Conservation (phyloP, 139 green algal species). For the Micractinium sp. region DNA sequence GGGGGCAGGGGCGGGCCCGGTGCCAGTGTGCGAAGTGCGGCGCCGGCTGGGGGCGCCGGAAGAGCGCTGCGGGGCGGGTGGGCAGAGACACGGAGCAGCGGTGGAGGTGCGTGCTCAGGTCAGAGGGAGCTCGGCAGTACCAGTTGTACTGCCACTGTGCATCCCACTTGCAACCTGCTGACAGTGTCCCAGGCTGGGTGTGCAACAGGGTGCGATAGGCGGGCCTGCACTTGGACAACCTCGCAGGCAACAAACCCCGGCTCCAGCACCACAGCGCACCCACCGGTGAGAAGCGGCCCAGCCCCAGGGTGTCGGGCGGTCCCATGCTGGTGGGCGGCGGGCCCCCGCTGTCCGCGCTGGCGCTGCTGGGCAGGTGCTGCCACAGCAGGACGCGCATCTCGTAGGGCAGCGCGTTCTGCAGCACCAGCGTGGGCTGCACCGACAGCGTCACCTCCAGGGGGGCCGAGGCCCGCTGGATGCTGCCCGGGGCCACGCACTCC, state of each 20-base stretch:
- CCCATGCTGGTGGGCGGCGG: background rate
- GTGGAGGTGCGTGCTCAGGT: too few species aligned
- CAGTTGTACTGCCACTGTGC: too few species aligned
- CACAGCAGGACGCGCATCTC: conserved; percentile 65
- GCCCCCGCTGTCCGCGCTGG: background rate
- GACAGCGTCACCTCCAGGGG: conserved; percentile 76
- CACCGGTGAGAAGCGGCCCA: background rate
- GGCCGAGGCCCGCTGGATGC: conserved; percentile 57
- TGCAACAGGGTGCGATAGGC: too few species aligned
- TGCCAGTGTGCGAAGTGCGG: background rate
- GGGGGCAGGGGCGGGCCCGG: background rate
- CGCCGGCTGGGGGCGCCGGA: background rate
- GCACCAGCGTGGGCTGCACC: conserved; percentile 70
- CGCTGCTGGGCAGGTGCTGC: conserved; percentile 45
- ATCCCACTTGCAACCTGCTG: too few species aligned
- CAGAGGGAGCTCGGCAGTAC: too few species aligned
- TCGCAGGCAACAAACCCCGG: background rate
- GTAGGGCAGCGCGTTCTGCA: conserved; percentile 84
- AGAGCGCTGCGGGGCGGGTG: background rate
- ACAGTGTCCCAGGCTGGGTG: too few species aligned
- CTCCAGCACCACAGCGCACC: conserved; percentile 17
- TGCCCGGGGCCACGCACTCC: conserved; percentile 56
- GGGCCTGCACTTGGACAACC: too few species aligned
- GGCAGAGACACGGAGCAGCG: background rate
- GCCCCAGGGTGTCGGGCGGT: background rate